phyloP scores from a whole-genome alignment of 2,329 filamentous ascomycete genomes.

The Paraphoma sp. region DNA sequence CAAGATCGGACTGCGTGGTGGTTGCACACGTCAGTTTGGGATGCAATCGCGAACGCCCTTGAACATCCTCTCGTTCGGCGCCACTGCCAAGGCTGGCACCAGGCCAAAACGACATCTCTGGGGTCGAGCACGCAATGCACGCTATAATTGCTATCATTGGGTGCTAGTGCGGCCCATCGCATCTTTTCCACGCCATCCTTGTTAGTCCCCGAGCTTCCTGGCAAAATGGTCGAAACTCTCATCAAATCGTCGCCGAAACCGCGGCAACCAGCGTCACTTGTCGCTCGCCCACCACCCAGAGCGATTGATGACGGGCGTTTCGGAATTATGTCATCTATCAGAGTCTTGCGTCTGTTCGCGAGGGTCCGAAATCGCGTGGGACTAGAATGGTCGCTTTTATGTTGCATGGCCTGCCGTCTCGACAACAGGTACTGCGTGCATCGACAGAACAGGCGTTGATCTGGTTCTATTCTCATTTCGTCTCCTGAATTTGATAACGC shows the following conservation, averaged over 20 bases:
- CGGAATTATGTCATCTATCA: slow-evolving; percentile 32
- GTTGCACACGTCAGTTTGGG: neutral
- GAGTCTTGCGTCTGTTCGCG: slow-evolving; percentile 7
- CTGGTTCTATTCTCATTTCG: slow-evolving; percentile 1
- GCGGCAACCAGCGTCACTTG: slow-evolving; percentile 18
- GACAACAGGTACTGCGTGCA: slow-evolving; percentile 6
- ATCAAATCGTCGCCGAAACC: slow-evolving; percentile 16
- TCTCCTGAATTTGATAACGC: slow-evolving; percentile 3
- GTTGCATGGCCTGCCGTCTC: slow-evolving; percentile 6
- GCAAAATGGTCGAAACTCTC: slow-evolving; percentile 21
- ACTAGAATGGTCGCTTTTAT: neutral
- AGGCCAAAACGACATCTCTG: slow-evolving; percentile 39
- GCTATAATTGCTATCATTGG: slow-evolving; percentile 27
- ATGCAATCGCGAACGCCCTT: neutral
- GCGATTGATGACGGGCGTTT: slow-evolving; percentile 10
- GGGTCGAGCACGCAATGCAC: slow-evolving; percentile 44
- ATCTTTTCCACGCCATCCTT: slow-evolving; percentile 32
- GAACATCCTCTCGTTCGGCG: neutral
- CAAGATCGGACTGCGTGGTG: neutral
- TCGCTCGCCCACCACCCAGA: slow-evolving; percentile 3
- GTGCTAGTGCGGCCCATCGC: slow-evolving; percentile 19
- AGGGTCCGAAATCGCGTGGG: slow-evolving; percentile 10
- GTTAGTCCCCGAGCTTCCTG: slow-evolving; percentile 33
- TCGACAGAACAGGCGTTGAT: slow-evolving; percentile 3
- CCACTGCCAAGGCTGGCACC: slow-evolving; percentile 4